Percentiles rank a stretch among this genome's conserved stretches.
Evolutionary conservation across 257 asterid genomes (phyloP).

Genomic region (Gentiana straminea): DNA sequence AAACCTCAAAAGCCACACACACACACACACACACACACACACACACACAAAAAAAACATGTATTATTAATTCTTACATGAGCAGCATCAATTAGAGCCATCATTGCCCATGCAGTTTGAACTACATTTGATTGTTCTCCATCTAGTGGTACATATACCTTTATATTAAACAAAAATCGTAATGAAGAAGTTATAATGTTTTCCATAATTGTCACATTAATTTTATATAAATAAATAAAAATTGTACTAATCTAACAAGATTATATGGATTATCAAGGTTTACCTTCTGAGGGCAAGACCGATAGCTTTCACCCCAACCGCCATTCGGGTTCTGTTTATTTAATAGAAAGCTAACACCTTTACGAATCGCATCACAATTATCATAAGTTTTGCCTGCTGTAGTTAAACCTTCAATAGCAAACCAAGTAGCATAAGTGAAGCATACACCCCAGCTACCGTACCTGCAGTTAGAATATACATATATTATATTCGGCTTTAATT

Average conservation of each 20-base stretch:
- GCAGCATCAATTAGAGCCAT: not conserved
- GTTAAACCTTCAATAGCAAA: slow-evolving; percentile 22
- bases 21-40: too few relatives aligned
- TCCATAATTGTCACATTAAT: too few relatives aligned
- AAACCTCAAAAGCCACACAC: too few relatives aligned
- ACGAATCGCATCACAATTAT: too few relatives aligned
- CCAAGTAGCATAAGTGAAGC: slow-evolving; percentile 27
- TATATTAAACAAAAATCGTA: not conserved
- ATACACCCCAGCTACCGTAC: slow-evolving; percentile 24
- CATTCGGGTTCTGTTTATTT: not conserved
- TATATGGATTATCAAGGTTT: not conserved
- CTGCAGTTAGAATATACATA: not conserved
- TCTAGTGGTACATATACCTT: too few relatives aligned
- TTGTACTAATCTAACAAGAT: too few relatives aligned
- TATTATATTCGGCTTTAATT: too few relatives aligned
- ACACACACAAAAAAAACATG: not conserved
- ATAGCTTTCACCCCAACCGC: not conserved
- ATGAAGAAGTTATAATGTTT: too few relatives aligned
- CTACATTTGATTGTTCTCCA: too few relatives aligned
- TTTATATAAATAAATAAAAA: too few relatives aligned
- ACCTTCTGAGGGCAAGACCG: not conserved
- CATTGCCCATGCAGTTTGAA: too few relatives aligned
- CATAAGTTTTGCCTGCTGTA: not conserved
- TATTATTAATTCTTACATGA: not conserved
- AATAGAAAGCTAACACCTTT: too few relatives aligned